Base-by-base conservation (phyloP, 169 alveolate genomes). In the Plasmodium vivax region DNA sequence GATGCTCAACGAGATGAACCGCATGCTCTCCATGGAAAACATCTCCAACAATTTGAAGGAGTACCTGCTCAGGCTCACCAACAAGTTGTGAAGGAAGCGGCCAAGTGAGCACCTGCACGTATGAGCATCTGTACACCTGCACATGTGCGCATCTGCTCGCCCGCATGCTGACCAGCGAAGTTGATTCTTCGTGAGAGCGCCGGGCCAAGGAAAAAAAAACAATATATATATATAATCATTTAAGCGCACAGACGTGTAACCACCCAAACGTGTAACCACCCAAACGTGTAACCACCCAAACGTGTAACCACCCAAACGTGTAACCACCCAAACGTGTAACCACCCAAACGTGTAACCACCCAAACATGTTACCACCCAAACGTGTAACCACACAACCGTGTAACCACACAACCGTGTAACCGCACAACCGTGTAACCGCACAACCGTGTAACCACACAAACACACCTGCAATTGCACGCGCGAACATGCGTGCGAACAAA, bases 11-110 rank as follows among this genome's bases (percentile, higher is more conserved):
- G 96, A 95, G 84, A 82, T 96, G 92, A 92, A 95, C 93, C 82
- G 97, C 56, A 75, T 96, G 73, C 83, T 94, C 36, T 45, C 71
- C 62, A 80, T 92, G 47, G 95, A 93, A 12, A 92, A 92, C 84
- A 92, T 96, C n/a, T 96, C 98, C 23, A 95, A 87, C 32, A 94
- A 96, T 73, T 83, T 95, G 74, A 95, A 92, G 93, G 98, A 96
- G 80, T 95, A 95, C 23, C 94, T 96, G 23, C 74, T 94, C 80
- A 96, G 95, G 41, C 68, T 92, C 36, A 92, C 92, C 47, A 92
- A 92, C 54, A 92, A 92, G 77, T 71, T 92, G 56, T 92, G 47
- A 82, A 36, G 27, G 27, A 23, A 23, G 27, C 27, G 27, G 27
- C 27, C 27, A 23, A 23, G 27, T 23, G 27, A 23, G 27, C 27